Evolutionary conservation across 352 stramenopile species (phyloP), one percentile per base, ranked within the genome.

Genomic region (Stephanocyclus meneghinianus): DNA sequence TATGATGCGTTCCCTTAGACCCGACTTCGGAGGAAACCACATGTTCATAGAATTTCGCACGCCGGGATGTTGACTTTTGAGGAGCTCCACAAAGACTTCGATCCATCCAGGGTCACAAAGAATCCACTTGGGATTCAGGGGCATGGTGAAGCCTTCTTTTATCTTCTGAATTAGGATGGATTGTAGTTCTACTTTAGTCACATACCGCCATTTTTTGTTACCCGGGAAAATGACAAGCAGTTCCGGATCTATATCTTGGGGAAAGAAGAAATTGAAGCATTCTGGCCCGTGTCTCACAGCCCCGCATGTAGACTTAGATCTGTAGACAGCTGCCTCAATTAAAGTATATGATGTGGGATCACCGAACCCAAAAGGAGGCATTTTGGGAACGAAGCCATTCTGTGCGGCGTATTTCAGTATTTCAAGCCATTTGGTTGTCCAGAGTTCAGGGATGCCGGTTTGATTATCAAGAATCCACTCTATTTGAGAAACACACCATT

Each of bases 191-290:
- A 75, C 6, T n/a, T 76, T 62, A 65, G 78, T 81, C 0, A 90
- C 71, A 59, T 90, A 90, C 42, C 78, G 80, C 81, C 81, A 91
- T 0, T 48, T 78, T 11, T 73, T 13, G 42, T 66, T 71, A 0
- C 64, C 70, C 21, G 80, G 77, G 21, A 67, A 78, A 71, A 91
- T 86, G 21, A 91, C 50, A 2, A 91, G 61, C 60, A 87, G 89
- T 63, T 82, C 73, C 0, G 87, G 74, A 79, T 91, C 86, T 40
- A 91, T 55, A 60, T 91, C 83, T 82, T 91, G 85, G 40, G 86
- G 86, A 70, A 91, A 91, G 45, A 85, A 82, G 69, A 83, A 91
- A 67, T 91, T 91, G 75, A 91, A 91, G 68, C 86, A 91, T 78
- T 91, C 86, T 0, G 77, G 72, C 29, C 86, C 86, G 66, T 91